Evolutionary conservation across 164 flowering plant genomes (phyloP).

Genomic region (Tinospora cordifolia): DNA sequence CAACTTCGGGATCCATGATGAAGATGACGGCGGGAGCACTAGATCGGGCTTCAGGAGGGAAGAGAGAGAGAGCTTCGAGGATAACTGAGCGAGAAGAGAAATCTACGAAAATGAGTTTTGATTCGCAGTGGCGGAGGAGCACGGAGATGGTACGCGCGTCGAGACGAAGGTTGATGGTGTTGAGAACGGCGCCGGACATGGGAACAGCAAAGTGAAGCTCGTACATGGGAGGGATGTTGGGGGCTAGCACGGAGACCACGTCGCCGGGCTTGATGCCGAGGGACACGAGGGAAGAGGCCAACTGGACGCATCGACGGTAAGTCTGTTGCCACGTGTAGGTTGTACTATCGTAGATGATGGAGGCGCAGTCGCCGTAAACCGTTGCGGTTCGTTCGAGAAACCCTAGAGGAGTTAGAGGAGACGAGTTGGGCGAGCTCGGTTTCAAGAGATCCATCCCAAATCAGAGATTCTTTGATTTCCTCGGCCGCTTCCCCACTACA

Average conservation of each 20-base stretch:
- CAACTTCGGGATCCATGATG: conserved; percentile 18
- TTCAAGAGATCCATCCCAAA: conserved; percentile 33
- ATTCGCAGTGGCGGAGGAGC: conserved; percentile 26
- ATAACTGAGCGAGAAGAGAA: conserved; percentile 13
- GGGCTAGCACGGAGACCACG: conserved; percentile 32
- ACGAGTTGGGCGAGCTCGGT: conserved; percentile 26
- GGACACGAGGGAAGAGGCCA: conserved; percentile 28
- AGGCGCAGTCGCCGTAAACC: conserved; percentile 22
- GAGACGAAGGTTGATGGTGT: conserved; percentile 33
- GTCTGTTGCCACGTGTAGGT: conserved; percentile 31
- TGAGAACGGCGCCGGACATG: conserved; percentile 33
- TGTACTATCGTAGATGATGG: conserved; percentile 23
- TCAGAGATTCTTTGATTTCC: too few relatives aligned
- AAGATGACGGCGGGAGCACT: conserved; percentile 21
- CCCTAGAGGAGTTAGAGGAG: conserved; percentile 36
- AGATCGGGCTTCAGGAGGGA: conserved; percentile 12
- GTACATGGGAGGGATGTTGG: conserved; percentile 37
- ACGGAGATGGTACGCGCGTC: conserved; percentile 32
- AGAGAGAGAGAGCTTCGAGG: conserved; percentile 25
- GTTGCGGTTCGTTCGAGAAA: conserved; percentile 29
- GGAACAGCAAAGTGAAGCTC: conserved; percentile 39
- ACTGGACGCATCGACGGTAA: conserved; percentile 24
- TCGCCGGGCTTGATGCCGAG: conserved; percentile 23
- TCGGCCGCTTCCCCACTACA: too few relatives aligned
- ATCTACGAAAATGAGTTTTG: conserved; percentile 29